Evolutionary conservation across 169 alveolate species (phyloP).

Genomic region (Plasmodium chabaudi): DNA sequence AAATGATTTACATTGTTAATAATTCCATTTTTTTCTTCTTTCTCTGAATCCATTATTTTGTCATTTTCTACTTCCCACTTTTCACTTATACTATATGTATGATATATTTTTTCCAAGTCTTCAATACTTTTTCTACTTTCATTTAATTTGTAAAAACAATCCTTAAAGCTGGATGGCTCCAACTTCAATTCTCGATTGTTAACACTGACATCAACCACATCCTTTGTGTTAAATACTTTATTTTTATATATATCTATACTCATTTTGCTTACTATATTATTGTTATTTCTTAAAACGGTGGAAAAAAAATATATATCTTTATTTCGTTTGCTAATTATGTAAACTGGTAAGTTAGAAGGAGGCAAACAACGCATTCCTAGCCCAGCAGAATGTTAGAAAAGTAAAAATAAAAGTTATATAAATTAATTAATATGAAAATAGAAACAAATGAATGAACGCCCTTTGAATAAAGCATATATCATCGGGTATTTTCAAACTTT

Average conservation of each 20-base stretch:
- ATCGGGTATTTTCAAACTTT: no score
- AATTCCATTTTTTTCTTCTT: not conserved
- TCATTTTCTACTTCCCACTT: not conserved
- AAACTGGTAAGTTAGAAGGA: no score
- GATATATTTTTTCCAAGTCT: slow-evolving; percentile 12
- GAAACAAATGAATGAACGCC: no score
- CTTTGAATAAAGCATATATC: no score
- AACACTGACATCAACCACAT: slow-evolving; percentile 66
- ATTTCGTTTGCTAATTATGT: no score
- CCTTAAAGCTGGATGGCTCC: slow-evolving; percentile 62
- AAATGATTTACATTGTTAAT: not conserved
- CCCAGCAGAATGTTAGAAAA: no score
- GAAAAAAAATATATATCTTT: no score
- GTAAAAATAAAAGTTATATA: no score
- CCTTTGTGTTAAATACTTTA: slow-evolving; percentile 50
- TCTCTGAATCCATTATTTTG: slow-evolving; percentile 1
- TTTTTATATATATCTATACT: slow-evolving; percentile 59
- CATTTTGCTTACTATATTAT: slow-evolving; percentile 14
- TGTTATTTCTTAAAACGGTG: not conserved
- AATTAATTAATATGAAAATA: no score
- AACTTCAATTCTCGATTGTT: slow-evolving; percentile 24
- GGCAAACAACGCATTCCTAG: no score
- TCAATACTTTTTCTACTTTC: slow-evolving; percentile 26
- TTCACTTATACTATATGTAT: not conserved
- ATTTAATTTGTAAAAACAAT: slow-evolving; percentile 40